Base-by-base conservation (phyloP, 257 asterid species). In the Lavandula angustifolia region DNA sequence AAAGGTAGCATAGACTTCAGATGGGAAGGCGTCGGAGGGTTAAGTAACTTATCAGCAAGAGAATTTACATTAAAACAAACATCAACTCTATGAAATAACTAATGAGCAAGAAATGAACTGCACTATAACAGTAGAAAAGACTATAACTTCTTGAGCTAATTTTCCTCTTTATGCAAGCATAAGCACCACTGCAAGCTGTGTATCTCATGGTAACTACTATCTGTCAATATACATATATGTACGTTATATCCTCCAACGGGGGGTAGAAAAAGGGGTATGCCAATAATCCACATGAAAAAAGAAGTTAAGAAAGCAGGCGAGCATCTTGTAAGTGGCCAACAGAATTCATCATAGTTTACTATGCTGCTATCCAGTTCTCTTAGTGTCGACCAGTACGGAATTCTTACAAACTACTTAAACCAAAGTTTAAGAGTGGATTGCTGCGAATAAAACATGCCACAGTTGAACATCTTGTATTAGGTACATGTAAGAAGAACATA, bases 401-500 rank as follows among this genome's bases (percentile, higher is more conserved):
- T 34, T 71, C 13, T 6, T 3, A 53, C 22, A 40, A 49, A 35
- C 27, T 50, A 32, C 33, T 64, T 22, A 7, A 35, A 33, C 35
- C 44, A n/a, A 50, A 56, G 55, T 3, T 3, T 38, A 59, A 37
- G n/a, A 64, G 31, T 43, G 22, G 66, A 38, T 7, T 3, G 42
- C 52, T 1, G 13, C 62, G 49, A 48, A 4, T 33, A 58, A 48
- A 58, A 3, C 2, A 10, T 9, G 31, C 38, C 9, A 31, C 6
- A 12, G 10, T 35, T 35, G 38, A 64, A 29, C 31, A 38, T 56
- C 61, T 43, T 34, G 40, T 54, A 27, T 44, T 13, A 33, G 41
- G 35, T 53, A 61, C 42, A 41, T 13, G 12, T 34, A 44, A 16
- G 51, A 61, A 61, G 69, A 48, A 62, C 14, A 9, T 7, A 52